phyloP scores from a whole-genome alignment of 1,139 yeast species.

The Geotrichum bryndzae region DNA sequence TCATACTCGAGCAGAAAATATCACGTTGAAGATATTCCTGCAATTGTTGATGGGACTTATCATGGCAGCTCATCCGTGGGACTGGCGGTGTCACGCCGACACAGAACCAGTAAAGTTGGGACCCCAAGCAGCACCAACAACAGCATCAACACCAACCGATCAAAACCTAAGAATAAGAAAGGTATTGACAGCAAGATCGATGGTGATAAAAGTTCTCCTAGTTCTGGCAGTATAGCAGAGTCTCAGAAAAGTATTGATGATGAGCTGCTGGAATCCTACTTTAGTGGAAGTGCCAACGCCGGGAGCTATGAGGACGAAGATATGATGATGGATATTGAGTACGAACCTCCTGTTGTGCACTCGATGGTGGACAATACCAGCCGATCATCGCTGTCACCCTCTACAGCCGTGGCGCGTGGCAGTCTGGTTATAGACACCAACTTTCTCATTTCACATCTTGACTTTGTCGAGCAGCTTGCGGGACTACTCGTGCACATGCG shows the following conservation, averaged over 20 bases:
- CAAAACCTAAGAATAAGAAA: neutral
- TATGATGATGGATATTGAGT: neutral
- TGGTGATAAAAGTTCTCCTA: neutral
- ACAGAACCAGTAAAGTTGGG: neutral
- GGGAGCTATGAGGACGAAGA: neutral
- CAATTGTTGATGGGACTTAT: neutral
- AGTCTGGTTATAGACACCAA: slow-evolving; percentile 22
- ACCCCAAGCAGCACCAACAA: neutral
- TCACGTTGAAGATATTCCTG: neutral
- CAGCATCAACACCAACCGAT: neutral
- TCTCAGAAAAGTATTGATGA: neutral
- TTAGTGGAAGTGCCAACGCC: neutral
- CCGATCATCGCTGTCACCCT: neutral
- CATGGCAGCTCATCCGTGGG: neutral
- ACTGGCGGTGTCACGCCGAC: neutral
- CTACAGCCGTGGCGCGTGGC: neutral
- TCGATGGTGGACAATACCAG: neutral
- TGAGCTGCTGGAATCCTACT: neutral
- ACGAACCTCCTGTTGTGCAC: neutral
- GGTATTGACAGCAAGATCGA: neutral
- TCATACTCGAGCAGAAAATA: neutral
- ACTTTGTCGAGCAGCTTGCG: slow-evolving; percentile 17
- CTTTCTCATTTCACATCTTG: slow-evolving; percentile 20
- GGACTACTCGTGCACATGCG: slow-evolving; percentile 1
- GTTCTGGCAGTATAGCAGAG: neutral